Evolutionary conservation across 331 rosid species (phyloP), one percentile per base, ranked within the genome.

Genomic region (Cucumis variabilis): DNA sequence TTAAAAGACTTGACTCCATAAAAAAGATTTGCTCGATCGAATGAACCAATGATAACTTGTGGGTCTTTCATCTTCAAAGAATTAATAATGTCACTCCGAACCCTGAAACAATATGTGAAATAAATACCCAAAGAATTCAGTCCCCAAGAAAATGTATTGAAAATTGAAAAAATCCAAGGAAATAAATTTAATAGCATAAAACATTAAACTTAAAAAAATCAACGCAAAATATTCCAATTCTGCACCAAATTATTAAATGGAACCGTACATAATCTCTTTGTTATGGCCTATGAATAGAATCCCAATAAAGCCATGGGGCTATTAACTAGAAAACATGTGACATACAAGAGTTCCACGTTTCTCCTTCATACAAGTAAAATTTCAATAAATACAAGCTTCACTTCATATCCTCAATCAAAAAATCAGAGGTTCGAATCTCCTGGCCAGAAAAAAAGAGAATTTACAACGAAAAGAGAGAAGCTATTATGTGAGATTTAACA

Each of bases 21-120:
- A 90, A 95, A 96, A 87, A 95, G 95, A 93, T 96, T 96, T 83
- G 90, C 16, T 33, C 96, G 94, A 90, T 96, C 99, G 91, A 96
- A 94, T 76, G 99, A 96, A 83, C 98, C 99, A 88, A 96, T 85
- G 13, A 89, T 71, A 86, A 95, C 88, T 75, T 87, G 92, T 80
- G 98, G 99, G 88, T 92, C 90, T 67, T 88, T 77, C 95, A 96
- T 87, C 94, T 93, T 93, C 90, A 96, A 89, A 89, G 99, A 96
- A 89, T 71, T 92, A 79, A 90, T 88, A 76, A 96, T 92, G 90
- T 96, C 99, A 89, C 62, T 90, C 86, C 93, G 95, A 86, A 95
- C 98, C 95, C 99, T 96, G 89, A 69, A 88, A 77, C 16, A 86
- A 73, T 58, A 46, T 76, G 88, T 68, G 60, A 33, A 50, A 82